Percentiles rank a stretch among this genome's conserved stretches.
Evolutionary conservation across 2,329 filamentous ascomycete species (phyloP).

Genomic region (Aspergillus sojae): DNA sequence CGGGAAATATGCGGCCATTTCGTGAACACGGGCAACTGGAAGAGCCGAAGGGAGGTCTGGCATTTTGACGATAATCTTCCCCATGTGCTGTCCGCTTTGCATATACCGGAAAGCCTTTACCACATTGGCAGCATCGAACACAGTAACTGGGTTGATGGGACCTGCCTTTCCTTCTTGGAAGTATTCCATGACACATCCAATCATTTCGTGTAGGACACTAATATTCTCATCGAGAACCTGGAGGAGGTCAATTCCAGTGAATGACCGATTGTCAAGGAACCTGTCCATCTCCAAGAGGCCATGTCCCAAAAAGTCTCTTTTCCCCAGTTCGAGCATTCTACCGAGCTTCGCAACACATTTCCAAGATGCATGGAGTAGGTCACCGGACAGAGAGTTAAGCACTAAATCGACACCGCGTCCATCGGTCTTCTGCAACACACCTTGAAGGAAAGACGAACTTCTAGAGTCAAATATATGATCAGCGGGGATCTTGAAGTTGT

Average conservation of each 20-base stretch:
- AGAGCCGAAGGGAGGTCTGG: constrained; percentile 6
- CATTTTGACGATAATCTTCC: constrained; percentile 44
- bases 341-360: constrained; percentile 34
- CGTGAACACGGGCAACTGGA: constrained; percentile 2
- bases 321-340: constrained; percentile 32
- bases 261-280: constrained; percentile 27
- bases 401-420: constrained; percentile 30
- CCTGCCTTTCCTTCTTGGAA: constrained; percentile 8
- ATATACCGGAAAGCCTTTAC: constrained; percentile 47
- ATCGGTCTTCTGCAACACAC: constrained; percentile 21
- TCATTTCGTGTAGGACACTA: constrained; percentile 13
- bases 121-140: constrained; percentile 29
- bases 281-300: constrained; percentile 26
- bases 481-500: constrained; percentile 20
- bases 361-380: constrained; percentile 33
- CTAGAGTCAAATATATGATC: constrained; percentile 29
- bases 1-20: constrained; percentile 8
- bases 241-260: constrained; percentile 27
- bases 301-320: constrained; percentile 26
- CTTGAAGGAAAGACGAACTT: constrained; percentile 19
- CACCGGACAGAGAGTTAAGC: constrained; percentile 31
- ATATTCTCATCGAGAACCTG: constrained; percentile 14
- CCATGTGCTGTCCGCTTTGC: constrained; percentile 49
- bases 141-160: constrained; percentile 25
- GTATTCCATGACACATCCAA: constrained; percentile 7